phyloP scores from a whole-genome alignment of 2,329 filamentous ascomycete genomes.

The Diaporthe ampelina region DNA sequence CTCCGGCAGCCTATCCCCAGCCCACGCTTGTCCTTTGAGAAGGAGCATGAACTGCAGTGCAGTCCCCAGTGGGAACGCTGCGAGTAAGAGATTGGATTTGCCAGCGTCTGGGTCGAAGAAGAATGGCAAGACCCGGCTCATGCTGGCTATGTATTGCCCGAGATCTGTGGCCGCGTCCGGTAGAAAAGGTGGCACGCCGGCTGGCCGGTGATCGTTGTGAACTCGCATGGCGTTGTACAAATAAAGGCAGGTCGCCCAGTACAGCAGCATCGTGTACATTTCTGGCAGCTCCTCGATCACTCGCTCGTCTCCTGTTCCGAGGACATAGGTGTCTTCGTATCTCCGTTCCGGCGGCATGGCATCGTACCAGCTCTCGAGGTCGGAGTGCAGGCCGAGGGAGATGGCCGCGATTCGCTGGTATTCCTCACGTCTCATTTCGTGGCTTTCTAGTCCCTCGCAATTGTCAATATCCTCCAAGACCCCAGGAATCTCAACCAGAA shows the following conservation, averaged over 20 bases:
- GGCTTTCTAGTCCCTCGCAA: constrained; percentile 12
- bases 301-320: constrained; percentile 3
- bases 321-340: constrained; percentile 20
- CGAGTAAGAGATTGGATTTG: constrained; percentile 29
- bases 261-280: constrained; percentile 43
- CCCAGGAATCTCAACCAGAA: constrained; percentile 42
- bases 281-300: constrained; percentile 43
- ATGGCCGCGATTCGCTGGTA: constrained; percentile 37
- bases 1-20: not conserved
- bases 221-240: constrained; percentile 43
- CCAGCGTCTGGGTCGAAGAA: constrained; percentile 44
- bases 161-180: not conserved
- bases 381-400: not conserved
- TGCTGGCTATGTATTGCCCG: constrained; percentile 42
- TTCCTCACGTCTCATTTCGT: constrained; percentile 21
- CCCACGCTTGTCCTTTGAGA: constrained; percentile 5
- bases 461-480: constrained; percentile 43
- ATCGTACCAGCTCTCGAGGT: constrained; percentile 40
- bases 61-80: constrained; percentile 25
- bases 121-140: constrained; percentile 39
- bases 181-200: not conserved
- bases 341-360: constrained; percentile 36
- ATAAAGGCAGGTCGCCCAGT: constrained; percentile 42
- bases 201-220: constrained; percentile 30
- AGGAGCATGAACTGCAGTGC: constrained; percentile 18